phyloP scores from a whole-genome alignment of 1,139 yeast genomes.

The Protomyces inouyei region DNA sequence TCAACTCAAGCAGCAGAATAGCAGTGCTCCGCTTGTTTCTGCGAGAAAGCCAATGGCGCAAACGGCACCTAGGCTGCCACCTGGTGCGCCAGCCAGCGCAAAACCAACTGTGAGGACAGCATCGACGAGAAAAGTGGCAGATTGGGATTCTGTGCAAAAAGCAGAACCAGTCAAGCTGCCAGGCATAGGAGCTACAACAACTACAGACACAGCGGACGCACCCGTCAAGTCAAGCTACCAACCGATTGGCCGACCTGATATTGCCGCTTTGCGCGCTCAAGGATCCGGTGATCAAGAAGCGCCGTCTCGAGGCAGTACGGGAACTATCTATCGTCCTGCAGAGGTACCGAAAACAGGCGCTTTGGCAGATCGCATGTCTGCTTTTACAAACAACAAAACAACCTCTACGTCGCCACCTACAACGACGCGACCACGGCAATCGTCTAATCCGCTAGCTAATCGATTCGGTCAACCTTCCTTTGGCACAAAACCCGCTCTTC shows the following conservation, averaged over 20 bases:
- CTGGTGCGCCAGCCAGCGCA: slow-evolving; percentile 33
- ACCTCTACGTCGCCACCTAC: slow-evolving; percentile 29
- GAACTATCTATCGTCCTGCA: slow-evolving; percentile 30
- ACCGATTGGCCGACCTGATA: slow-evolving; percentile 56
- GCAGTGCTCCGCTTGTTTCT: slow-evolving; percentile 33
- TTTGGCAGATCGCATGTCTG: slow-evolving; percentile 37
- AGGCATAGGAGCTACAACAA: slow-evolving; percentile 56
- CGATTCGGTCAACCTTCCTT: slow-evolving; percentile 30
- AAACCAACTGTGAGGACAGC: slow-evolving; percentile 33
- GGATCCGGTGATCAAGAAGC: slow-evolving; percentile 36
- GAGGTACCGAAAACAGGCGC: slow-evolving; percentile 26
- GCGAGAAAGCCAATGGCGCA: slow-evolving; percentile 34
- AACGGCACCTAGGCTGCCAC: slow-evolving; percentile 28
- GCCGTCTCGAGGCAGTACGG: slow-evolving; percentile 32
- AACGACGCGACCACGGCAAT: slow-evolving; percentile 5
- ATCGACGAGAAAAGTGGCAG: slow-evolving; percentile 1
- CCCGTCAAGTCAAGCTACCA: slow-evolving; percentile 47
- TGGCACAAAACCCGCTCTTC: slow-evolving; percentile 41
- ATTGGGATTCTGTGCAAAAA: slow-evolving; percentile 18
- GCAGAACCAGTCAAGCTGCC: not conserved
- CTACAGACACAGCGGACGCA: slow-evolving; percentile 30
- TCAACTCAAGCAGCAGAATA: slow-evolving; percentile 36
- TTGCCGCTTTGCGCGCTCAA: slow-evolving; percentile 46
- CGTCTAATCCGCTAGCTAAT: slow-evolving; percentile 26
- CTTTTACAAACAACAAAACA: slow-evolving; percentile 18